Conservation (phyloP, 1,139 yeast species). For the Geotrichum aggregatum region DNA sequence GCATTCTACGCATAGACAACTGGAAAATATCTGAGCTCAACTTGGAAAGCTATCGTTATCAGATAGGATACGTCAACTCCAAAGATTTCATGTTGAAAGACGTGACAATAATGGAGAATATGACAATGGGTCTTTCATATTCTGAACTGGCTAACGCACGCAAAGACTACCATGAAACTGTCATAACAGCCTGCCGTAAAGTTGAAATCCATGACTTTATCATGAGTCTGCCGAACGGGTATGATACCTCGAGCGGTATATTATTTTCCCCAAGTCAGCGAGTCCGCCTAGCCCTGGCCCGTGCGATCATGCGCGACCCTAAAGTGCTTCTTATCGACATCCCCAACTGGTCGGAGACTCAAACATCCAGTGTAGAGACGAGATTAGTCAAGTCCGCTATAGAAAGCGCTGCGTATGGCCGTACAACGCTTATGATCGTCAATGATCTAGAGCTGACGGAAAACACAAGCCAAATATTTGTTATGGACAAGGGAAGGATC, state of each 20-base stretch:
- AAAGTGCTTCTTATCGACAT: conserved; percentile 67
- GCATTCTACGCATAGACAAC: conserved; percentile 67
- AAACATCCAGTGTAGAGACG: not conserved
- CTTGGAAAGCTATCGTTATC: conserved; percentile 63
- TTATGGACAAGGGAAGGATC: conserved; percentile 28
- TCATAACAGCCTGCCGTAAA: conserved; percentile 62
- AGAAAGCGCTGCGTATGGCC: conserved; percentile 46
- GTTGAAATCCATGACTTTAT: conserved; percentile 82
- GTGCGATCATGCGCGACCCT: conserved; percentile 69
- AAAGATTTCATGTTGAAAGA: conserved; percentile 14
- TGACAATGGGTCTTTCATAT: conserved; percentile 62
- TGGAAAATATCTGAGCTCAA: conserved; percentile 64
- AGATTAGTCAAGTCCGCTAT: conserved; percentile 35
- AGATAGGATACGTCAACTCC: conserved; percentile 38
- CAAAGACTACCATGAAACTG: conserved; percentile 47
- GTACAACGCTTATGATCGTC: conserved; percentile 75
- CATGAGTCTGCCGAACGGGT: conserved; percentile 70
- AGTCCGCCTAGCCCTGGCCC: conserved; percentile 62
- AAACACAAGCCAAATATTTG: conserved; percentile 25
- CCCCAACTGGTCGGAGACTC: not conserved
- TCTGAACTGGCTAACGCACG: conserved; percentile 40
- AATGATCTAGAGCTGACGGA: conserved; percentile 68
- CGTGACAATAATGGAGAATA: conserved; percentile 78
- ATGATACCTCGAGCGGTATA: conserved; percentile 63
- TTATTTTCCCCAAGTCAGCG: conserved; percentile 17